A percentile compares a stretch with the other conserved stretches of the same genome.
These are phyloP conservation scores for Waltergamsia citrina DNA, from an alignment of 2,329 filamentous ascomycete species.

Conservation along the genomic window DNA sequence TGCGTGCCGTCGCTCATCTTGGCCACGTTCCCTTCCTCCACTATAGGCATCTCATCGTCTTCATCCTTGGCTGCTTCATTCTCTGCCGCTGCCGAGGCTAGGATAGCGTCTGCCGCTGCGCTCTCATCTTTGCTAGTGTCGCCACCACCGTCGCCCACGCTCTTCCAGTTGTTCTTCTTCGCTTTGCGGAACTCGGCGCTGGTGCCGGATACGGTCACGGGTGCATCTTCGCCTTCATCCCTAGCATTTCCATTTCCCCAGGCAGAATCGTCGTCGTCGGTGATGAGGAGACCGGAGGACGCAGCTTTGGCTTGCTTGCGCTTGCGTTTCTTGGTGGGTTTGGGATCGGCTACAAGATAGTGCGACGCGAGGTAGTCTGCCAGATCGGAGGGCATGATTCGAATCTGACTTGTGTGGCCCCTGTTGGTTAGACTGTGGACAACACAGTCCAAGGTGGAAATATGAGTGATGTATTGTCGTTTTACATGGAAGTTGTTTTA, in stretches of 20 bases:
- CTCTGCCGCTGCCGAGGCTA: slow-evolving; percentile 63
- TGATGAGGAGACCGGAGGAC: slow-evolving; percentile 48
- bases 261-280: slow-evolving; percentile 51
- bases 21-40: slow-evolving; percentile 36
- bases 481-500: not conserved
- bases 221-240: slow-evolving; percentile 45
- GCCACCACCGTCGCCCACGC: slow-evolving; percentile 48
- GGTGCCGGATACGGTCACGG: slow-evolving; percentile 37
- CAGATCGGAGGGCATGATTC: slow-evolving; percentile 48
- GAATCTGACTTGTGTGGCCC: not conserved
- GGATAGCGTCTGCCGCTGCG: slow-evolving; percentile 68
- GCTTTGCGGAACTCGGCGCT: slow-evolving; percentile 59
- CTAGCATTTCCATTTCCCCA: slow-evolving; percentile 36
- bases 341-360: slow-evolving; percentile 61
- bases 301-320: slow-evolving; percentile 37
- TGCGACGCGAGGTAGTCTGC: slow-evolving; percentile 84
- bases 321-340: slow-evolving; percentile 54
- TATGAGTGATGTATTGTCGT: not conserved
- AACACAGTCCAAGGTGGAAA: not conserved
- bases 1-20: slow-evolving; percentile 83
- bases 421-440: not conserved
- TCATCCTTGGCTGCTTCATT: slow-evolving; percentile 38
- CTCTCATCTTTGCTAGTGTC: slow-evolving; percentile 24
- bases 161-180: slow-evolving; percentile 77
- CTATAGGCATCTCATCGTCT: slow-evolving; percentile 38